These are phyloP conservation scores for Stentor coeruleus DNA, from an alignment of 73 alveolate species.

Conservation along the genomic window DNA sequence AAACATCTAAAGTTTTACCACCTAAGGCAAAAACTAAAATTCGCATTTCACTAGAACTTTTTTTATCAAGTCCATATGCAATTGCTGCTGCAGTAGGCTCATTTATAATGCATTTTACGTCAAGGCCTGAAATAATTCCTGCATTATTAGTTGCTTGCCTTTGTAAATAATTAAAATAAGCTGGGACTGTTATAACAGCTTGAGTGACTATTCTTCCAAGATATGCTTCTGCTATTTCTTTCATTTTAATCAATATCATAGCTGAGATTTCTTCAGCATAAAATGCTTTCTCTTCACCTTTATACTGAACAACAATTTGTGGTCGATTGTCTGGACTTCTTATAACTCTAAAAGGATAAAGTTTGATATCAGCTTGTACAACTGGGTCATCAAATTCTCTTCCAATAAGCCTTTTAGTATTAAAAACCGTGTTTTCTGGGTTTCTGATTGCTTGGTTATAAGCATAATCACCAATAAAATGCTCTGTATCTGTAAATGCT, in stretches of 20 bases:
- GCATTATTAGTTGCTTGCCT: conserved; percentile 96
- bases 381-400: conserved; percentile 63
- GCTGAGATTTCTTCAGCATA: conserved; percentile 77
- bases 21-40: conserved; percentile 77
- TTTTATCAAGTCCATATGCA: conserved; percentile 78
- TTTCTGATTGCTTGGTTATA: neutral
- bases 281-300: conserved; percentile 66
- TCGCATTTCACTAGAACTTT: conserved; percentile 47
- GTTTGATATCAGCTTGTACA: conserved; percentile 80
- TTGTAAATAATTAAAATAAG: conserved; percentile 86
- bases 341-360: conserved; percentile 73
- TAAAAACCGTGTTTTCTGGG: neutral
- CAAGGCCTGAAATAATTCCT: conserved; percentile 85
- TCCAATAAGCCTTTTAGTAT: conserved; percentile 76
- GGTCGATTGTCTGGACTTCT: conserved; percentile 71
- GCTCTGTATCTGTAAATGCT: neutral
- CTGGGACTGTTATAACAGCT: conserved; percentile 31
- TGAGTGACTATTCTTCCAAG: neutral
- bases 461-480: neutral
- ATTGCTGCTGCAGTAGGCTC: conserved; percentile 93
- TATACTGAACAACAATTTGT: conserved; percentile 54
- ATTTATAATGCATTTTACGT: conserved; percentile 80
- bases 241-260: conserved; percentile 61
- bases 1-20: conserved; percentile 88
- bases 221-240: conserved; percentile 49